A percentile compares a stretch with the other conserved stretches of the same genome.
Evolutionary conservation across 2,329 filamentous ascomycete genomes (phyloP).

Genomic region (Metarhizium humberi): DNA sequence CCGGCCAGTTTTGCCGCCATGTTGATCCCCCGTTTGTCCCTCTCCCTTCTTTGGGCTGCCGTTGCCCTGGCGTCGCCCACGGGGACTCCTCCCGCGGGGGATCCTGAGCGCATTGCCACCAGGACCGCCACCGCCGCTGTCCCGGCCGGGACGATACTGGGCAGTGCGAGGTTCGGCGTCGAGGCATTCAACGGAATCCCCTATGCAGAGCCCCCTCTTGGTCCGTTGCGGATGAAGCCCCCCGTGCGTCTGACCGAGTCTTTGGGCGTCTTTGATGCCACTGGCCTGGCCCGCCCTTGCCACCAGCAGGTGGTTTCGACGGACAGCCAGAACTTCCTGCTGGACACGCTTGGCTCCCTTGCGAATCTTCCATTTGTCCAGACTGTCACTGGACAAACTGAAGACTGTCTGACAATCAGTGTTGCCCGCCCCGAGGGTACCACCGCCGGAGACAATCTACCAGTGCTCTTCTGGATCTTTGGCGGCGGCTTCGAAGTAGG

Average conservation of each 20-base stretch:
- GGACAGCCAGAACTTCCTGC: constrained; percentile 20
- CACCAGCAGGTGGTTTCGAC: constrained; percentile 37
- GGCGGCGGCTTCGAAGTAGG: constrained; percentile 33
- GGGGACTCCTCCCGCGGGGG: background rate
- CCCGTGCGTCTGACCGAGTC: constrained; percentile 40
- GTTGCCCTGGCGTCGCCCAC: background rate
- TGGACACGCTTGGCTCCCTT: constrained; percentile 28
- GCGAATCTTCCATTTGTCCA: constrained; percentile 36
- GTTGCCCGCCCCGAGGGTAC: constrained; percentile 37
- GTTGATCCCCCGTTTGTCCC: background rate
- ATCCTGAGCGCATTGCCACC: background rate
- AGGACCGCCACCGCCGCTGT: background rate
- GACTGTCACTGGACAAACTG: constrained; percentile 14
- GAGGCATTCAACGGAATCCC: constrained; percentile 56
- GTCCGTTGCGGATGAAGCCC: constrained; percentile 47
- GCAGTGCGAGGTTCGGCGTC: constrained; percentile 18
- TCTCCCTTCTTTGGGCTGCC: background rate
- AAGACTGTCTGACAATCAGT: constrained; percentile 43
- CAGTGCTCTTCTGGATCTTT: constrained; percentile 49
- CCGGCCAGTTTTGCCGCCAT: background rate
- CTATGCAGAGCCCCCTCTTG: constrained; percentile 51
- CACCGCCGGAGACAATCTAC: constrained; percentile 32
- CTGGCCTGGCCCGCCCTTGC: constrained; percentile 38
- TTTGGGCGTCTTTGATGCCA: constrained; percentile 44
- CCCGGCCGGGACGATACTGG: background rate